Conservation (phyloP, 305 asterid genomes). For the Fraxinus velutina region DNA sequence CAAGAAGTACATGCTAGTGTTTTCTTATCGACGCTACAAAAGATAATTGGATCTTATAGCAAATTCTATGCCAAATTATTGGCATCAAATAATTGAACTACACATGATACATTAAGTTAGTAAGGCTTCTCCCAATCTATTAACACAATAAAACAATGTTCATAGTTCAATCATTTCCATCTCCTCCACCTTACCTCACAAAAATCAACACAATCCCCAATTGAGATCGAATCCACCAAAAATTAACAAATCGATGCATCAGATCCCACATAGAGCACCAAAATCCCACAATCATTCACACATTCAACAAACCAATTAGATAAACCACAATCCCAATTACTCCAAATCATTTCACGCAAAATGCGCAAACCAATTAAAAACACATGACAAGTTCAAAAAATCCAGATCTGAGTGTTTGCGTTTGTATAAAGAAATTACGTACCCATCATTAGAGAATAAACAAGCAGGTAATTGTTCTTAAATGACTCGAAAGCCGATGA, state of each 20-base stretch:
- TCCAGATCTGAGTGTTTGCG: constrained; percentile 32
- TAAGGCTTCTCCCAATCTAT: background rate
- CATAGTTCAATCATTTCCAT: constrained; percentile 11
- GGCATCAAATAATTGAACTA: background rate
- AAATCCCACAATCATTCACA: background rate
- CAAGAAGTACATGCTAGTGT: background rate
- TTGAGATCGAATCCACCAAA: constrained; percentile 22
- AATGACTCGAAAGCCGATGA: constrained; percentile 75
- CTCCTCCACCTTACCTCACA: background rate
- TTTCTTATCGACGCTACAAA: background rate
- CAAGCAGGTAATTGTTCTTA: constrained; percentile 87
- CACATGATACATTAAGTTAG: background rate
- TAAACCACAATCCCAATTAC: background rate
- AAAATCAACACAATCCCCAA: constrained; percentile 13
- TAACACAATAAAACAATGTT: background rate
- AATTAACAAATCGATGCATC: constrained; percentile 15
- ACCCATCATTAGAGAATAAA: constrained; percentile 99
- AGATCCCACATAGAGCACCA: constrained; percentile 4
- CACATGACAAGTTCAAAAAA: background rate
- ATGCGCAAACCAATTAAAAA: background rate
- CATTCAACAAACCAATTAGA: background rate
- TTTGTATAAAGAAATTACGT: constrained; percentile 23
- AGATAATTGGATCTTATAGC: background rate
- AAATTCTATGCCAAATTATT: background rate
- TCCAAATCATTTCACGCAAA: background rate